Evolutionary conservation across 768 basidiomycete species (phyloP).

Genomic region (Tricholomella constricta): DNA sequence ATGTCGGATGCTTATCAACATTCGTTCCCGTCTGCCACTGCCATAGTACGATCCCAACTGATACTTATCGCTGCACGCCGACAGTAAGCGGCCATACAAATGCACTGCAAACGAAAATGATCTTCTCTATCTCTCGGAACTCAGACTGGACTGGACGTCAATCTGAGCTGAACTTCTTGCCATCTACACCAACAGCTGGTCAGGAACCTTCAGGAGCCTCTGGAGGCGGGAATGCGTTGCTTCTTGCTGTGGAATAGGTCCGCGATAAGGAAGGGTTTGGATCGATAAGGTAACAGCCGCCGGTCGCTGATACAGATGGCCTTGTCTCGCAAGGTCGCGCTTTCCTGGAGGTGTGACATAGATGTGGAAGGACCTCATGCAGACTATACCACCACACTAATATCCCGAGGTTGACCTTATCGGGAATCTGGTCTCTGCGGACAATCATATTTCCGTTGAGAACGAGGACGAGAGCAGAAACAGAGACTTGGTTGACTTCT

Average conservation of each 20-base stretch:
- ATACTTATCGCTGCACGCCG: no score
- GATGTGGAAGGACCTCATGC: constrained; percentile 66
- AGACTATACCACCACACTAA: constrained; percentile 27
- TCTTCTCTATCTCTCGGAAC: no score
- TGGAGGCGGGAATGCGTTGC: constrained; percentile 1
- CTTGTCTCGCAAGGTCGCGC: constrained; percentile 54
- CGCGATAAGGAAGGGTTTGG: constrained; percentile 19
- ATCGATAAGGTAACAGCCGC: constrained; percentile 10
- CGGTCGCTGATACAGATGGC: constrained; percentile 28
- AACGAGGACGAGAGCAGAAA: constrained; percentile 4
- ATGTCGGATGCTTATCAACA: no score
- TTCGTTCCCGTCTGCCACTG: no score
- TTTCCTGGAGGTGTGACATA: constrained; percentile 69
- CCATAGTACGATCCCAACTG: no score
- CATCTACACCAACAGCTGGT: no score
- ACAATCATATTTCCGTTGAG: constrained; percentile 15
- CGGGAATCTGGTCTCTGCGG: constrained; percentile 25
- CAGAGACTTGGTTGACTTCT: constrained; percentile 14
- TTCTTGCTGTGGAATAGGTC: constrained; percentile 9
- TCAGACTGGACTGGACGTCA: no score
- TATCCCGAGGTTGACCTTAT: constrained; percentile 21
- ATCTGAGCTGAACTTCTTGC: no score
- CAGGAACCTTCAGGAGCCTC: no score
- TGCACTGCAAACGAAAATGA: no score
- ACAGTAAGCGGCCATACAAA: no score